Evolutionary conservation across 2,329 filamentous ascomycete species (phyloP), one percentile per base, ranked within the genome.

Genomic region (Epichloe gansuensis): DNA sequence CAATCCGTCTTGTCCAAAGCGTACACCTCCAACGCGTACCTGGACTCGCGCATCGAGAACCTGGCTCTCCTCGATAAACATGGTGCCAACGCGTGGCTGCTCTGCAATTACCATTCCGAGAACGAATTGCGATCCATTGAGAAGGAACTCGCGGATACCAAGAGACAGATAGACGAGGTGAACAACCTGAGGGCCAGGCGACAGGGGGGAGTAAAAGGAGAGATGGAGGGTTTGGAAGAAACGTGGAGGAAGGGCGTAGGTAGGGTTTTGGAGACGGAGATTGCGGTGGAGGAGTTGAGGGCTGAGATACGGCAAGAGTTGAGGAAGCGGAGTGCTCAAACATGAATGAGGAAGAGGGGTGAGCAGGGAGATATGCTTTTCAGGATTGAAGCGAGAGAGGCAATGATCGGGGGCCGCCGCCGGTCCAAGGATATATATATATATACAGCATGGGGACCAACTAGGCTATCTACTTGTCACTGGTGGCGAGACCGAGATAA

Each of bases 61-160:
- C 78, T 95, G 17, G 71, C 74, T 1, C 75, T 95, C n/a, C 78
- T 95, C 21, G 87, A 93, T 61, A 76, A 76, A 49, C 84, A 84
- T 67, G 93, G 91, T 58, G 88, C 88, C 70, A 95, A 95, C 66
- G 85, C 88, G 9, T 97, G 93, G 91, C 74, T 98, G 51, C 77
- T 95, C 8, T 81, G 81, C 5, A 98, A 98, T 67, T 80, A 84
- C 60, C 81, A 87, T 58, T 68, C 89, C 21, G 91, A 96, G 69
- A 79, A 80, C 43, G 77, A 88, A 42, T 59, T 70, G 23, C 75
- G 76, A 49, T 67, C 67, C 12, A 63, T 94, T 27, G 91, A 97
- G 74, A 74, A 74, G 44, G 89, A 95, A 61, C 73, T 97, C 48
- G 82, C 81, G 13, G 75, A 73, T 40, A 71, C 78, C 21, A 84